Base-by-base conservation (phyloP, 768 basidiomycete genomes). In the Lanmaoa rubissima region DNA sequence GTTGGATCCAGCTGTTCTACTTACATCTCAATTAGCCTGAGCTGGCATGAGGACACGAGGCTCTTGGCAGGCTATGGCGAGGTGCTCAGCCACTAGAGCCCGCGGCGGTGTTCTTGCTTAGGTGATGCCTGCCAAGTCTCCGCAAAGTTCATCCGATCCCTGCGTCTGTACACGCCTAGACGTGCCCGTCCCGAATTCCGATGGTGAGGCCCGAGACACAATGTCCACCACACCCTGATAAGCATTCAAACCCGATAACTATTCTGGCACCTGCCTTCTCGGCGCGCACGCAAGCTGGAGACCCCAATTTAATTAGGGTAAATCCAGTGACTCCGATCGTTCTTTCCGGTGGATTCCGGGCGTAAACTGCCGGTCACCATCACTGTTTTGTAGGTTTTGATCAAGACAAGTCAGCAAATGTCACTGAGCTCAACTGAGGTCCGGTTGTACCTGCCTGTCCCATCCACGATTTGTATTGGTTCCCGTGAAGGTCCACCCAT, bases 361-460 rank as follows among this genome's bases (percentile, higher is more conserved):
- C 26, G 26, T 59, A 16, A 24, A 58, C 54, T 31, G 21, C 51
- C 21, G 46, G 19, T 36, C 39, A 41, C 58, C 19, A 42, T 34
- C 51, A 48, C 12, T 3, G 38, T 34, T 36, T 28, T 45, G 44
- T 40, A 43, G 32, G 43, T 65, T 64, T 51, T 24, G 21, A 24
- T 24, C 42, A 28, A 61, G 59, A 21, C 32, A 28, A n/a, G 31
- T 32, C 32, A 34, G 17, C 40, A 26, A 7, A 16, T 42, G 41
- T 9, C 55, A 21, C 3, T 16, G 17, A 42, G 24, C 60, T 63
- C 62, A 65, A 34, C 43, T 26, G 62, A 63, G 59, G 34, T 61
- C 39, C 19, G 45, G 31, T 43, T 17, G 54, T 36, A 19, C 17
- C 24, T 38, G 3, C 34, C 19, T 9, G 35, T 46, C 32, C 9